phyloP scores from a whole-genome alignment of 768 basidiomycete species.

The Macrolepiota dolichaula region DNA sequence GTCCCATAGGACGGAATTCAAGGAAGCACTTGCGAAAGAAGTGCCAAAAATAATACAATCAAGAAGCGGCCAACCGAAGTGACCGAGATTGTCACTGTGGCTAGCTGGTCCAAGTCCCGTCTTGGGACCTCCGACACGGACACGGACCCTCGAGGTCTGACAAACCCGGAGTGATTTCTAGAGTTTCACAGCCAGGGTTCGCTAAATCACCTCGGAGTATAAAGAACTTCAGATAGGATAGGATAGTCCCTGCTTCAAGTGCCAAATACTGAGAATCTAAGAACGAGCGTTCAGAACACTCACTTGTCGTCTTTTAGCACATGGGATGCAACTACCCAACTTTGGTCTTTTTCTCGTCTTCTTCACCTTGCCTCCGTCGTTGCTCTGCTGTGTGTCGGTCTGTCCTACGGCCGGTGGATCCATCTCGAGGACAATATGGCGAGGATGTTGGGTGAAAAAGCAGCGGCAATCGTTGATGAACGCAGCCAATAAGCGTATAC shows the following conservation, averaged over 20 bases:
- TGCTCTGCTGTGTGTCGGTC: background rate
- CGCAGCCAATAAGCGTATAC: background rate
- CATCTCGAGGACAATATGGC: background rate
- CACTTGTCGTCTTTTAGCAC: conserved; percentile 54
- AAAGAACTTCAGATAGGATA: background rate
- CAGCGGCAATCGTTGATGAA: background rate
- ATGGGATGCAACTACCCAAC: conserved; percentile 49
- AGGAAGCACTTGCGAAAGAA: background rate
- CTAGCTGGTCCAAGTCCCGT: conserved; percentile 1
- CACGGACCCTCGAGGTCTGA: conserved; percentile 2
- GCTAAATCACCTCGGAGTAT: background rate
- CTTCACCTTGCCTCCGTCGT: conserved; percentile 33
- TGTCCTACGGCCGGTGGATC: background rate
- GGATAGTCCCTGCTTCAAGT: background rate
- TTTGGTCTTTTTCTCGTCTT: conserved; percentile 47
- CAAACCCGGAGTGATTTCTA: conserved; percentile 1
- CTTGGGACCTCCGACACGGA: conserved; percentile 6
- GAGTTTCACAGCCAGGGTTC: background rate
- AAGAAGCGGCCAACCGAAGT: background rate
- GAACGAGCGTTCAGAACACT: conserved; percentile 12
- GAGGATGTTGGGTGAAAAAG: background rate
- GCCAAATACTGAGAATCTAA: background rate
- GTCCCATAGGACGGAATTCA: background rate
- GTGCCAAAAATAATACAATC: conserved; percentile 1
- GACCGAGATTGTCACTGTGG: background rate